Conservation (phyloP, 192 early-diverging fungal species). For the Funneliformis mosseae region DNA sequence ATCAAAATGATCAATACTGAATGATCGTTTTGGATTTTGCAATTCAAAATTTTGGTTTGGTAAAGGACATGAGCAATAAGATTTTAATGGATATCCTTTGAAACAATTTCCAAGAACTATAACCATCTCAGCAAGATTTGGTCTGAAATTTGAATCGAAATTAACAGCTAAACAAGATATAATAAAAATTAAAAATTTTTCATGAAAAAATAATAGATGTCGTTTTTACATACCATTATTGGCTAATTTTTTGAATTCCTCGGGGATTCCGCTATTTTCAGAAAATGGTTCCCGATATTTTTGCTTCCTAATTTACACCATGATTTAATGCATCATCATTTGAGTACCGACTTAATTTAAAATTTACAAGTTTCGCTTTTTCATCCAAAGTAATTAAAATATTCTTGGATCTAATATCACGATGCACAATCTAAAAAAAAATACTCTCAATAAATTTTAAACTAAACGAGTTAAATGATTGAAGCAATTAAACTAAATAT, state of each 20-base stretch:
- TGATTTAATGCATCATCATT: background rate
- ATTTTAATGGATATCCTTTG: background rate
- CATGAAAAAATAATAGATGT: background rate
- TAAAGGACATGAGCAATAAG: background rate
- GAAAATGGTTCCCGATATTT: background rate
- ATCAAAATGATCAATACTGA: background rate
- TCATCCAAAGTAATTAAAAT: constrained; percentile 11
- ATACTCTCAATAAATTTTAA: too few species aligned
- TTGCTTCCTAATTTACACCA: background rate
- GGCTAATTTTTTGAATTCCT: background rate
- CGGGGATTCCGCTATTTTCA: background rate
- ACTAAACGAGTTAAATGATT: too few species aligned
- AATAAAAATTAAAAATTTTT: background rate
- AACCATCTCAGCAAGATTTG: background rate
- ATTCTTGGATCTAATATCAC: constrained; percentile 26
- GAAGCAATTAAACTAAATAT: too few species aligned
- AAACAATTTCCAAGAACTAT: background rate
- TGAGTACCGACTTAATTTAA: background rate
- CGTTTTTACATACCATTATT: background rate
- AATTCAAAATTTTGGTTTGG: background rate
- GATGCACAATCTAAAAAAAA: constrained; percentile 10
- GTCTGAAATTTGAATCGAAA: background rate
- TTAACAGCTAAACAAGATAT: background rate
- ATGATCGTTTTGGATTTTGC: background rate
- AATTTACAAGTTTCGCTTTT: constrained; percentile 25